Evolutionary conservation across 768 basidiomycete genomes (phyloP).

Genomic region (Phlebiopsis gigantea): DNA sequence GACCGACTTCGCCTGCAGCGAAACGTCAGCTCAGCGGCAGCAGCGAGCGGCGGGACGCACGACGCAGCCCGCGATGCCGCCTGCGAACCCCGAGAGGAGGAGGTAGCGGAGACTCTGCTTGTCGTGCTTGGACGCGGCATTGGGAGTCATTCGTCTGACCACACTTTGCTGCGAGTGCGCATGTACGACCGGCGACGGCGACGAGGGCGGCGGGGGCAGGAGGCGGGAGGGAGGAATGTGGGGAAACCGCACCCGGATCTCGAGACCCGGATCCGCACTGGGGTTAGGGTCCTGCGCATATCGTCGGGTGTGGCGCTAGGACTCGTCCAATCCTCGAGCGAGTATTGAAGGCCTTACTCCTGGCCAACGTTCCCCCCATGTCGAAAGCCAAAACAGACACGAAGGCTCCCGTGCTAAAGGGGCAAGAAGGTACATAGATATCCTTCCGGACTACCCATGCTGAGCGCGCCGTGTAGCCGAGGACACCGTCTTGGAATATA

Average conservation of each 20-base stretch:
- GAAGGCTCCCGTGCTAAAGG: constrained; percentile 52
- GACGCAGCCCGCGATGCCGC: constrained; percentile 90
- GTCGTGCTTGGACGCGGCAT: constrained; percentile 32
- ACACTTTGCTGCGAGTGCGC: constrained; percentile 5
- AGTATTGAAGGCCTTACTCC: background rate
- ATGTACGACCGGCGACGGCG: constrained; percentile 5
- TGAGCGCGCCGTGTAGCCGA: constrained; percentile 44
- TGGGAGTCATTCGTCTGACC: constrained; percentile 49
- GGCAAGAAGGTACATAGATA: constrained; percentile 53
- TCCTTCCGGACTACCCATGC: background rate
- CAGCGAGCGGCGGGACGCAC: constrained; percentile 43
- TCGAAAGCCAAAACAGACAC: constrained; percentile 22
- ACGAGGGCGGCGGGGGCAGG: background rate
- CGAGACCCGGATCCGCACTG: background rate
- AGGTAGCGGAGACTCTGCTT: constrained; percentile 25
- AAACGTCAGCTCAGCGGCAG: background rate
- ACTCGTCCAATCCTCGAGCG: background rate
- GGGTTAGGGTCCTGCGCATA: constrained; percentile 4
- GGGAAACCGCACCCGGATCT: background rate
- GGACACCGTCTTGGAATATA: constrained; percentile 70
- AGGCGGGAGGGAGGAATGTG: background rate
- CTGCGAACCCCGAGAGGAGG: constrained; percentile 82
- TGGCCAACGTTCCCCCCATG: constrained; percentile 8
- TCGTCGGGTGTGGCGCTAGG: background rate
- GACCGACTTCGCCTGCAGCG: constrained; percentile 78